A percentile compares a stretch with the other conserved stretches of the same genome.
These are phyloP conservation scores for Letharia columbiana DNA, from an alignment of 495 filamentous ascomycete species.

Conservation along the genomic window DNA sequence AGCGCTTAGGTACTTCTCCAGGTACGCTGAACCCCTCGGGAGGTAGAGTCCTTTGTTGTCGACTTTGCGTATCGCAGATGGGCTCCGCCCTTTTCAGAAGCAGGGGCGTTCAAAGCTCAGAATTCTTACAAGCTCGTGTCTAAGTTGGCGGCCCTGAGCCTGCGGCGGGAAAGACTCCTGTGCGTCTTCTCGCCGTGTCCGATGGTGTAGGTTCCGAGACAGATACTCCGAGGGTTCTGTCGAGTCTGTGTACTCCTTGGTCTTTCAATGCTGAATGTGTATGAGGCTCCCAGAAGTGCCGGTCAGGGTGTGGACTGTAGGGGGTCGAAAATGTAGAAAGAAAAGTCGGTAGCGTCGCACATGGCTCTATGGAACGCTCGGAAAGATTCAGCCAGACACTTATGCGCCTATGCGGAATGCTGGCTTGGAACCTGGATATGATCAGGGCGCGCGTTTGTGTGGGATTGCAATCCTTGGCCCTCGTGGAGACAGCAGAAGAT, in stretches of 20 bases:
- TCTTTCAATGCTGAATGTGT: background rate
- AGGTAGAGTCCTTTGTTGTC: background rate
- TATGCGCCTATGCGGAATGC: background rate
- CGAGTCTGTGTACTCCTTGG: background rate
- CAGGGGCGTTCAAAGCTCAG: background rate
- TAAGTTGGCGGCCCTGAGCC: background rate
- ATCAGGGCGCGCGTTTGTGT: background rate
- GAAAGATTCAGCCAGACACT: constrained; percentile 1
- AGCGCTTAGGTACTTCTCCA: background rate
- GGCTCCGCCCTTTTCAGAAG: background rate
- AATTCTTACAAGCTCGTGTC: background rate
- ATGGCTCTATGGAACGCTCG: constrained; percentile 3
- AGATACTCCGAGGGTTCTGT: background rate
- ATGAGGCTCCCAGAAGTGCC: background rate
- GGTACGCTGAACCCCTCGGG: background rate
- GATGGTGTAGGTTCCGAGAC: background rate
- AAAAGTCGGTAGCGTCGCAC: background rate
- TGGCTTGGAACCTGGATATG: background rate
- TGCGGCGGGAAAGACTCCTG: background rate
- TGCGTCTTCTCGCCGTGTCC: background rate
- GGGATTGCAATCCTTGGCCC: background rate
- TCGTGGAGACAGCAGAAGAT: background rate
- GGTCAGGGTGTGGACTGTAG: background rate
- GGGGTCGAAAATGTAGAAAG: background rate
- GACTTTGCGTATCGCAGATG: background rate